Base-by-base conservation (phyloP, 176 grass and related monocot genomes). In the Paspalum notatum region DNA sequence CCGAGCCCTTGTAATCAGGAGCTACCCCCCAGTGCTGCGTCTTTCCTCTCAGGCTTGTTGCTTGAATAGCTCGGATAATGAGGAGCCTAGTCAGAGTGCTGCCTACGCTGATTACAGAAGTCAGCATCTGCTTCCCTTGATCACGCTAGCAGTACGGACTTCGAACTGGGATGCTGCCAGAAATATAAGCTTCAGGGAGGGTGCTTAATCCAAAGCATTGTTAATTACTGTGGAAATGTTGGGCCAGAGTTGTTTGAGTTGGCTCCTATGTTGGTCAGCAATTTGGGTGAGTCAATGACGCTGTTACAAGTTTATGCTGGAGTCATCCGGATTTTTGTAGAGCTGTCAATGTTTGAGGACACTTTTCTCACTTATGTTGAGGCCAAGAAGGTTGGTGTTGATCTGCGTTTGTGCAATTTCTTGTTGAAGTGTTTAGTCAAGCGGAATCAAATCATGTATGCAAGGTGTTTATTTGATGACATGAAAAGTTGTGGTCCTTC, bases 391-490 rank as follows among this genome's bases (percentile, higher is more conserved):
- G 17, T 87, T 68, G 88, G 85, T 75, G 25, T 87, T 64, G 79
- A 92, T 42, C 66, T 80, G 43, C 80, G 27, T 14, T 60, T 88
- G 38, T 97, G 83, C 83, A 93, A 93, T 83, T 91, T 93, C 83
- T 89, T 93, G 77, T 72, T 90, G 12, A 90, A 93, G 65, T 80
- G 66, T 43, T 87, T 91, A 82, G 85, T 90, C 15, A 27, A 86
- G 68, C 70, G 51, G 59, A 90, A 86, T 45, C 83, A 89, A 67
- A 37, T 89, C 16, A 62, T 55, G 49, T 82, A 78, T 27, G 82
- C 75, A 1, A 84, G 82, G 71, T 77, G 79, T 66, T 72, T 97
- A 74, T 91, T 91, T 89, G 72, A 91, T 82, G 91, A 89, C 63
- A 87, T 97, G 90, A 91, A 83, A 83, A 76, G 39, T 22, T 86